Conservation (phyloP, 2,329 filamentous ascomycete species). For the Fusarium musae region DNA sequence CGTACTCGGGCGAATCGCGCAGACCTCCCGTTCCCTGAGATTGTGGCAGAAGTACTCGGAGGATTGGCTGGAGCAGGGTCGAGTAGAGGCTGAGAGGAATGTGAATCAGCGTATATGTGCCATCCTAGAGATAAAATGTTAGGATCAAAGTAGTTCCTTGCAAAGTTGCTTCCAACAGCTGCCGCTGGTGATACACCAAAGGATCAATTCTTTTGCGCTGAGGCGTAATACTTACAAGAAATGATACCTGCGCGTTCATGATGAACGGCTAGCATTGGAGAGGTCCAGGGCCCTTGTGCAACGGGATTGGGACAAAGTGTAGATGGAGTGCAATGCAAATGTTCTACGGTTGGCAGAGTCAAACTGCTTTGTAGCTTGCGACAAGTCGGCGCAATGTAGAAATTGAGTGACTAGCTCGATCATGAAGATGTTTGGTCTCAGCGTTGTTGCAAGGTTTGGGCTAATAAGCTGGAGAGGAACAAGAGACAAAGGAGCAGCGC, state of each 20-base stretch:
- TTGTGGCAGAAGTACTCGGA: slow-evolving; percentile 83
- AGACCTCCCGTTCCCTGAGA: slow-evolving; percentile 55
- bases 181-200: neutral
- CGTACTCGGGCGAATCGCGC: slow-evolving; percentile 49
- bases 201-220: neutral
- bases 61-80: slow-evolving; percentile 84
- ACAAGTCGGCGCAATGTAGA: slow-evolving; percentile 25
- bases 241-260: slow-evolving; percentile 69
- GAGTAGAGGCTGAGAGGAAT: slow-evolving; percentile 84
- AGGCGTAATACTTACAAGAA: slow-evolving; percentile 59
- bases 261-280: slow-evolving; percentile 38
- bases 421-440: slow-evolving; percentile 37
- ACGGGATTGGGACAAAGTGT: neutral
- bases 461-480: slow-evolving; percentile 32
- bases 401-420: slow-evolving; percentile 27
- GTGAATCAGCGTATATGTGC: slow-evolving; percentile 87
- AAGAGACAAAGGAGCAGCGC: slow-evolving; percentile 22
- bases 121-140: slow-evolving; percentile 71
- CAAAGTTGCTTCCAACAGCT: neutral
- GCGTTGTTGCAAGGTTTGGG: slow-evolving; percentile 33
- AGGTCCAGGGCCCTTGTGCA: slow-evolving; percentile 7
- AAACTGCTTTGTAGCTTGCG: slow-evolving; percentile 12
- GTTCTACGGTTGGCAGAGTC: slow-evolving; percentile 9
- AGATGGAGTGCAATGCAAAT: slow-evolving; percentile 2
- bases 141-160: slow-evolving; percentile 42